Base-by-base conservation (phyloP, 768 basidiomycete species). In the Phallus indusiatus region DNA sequence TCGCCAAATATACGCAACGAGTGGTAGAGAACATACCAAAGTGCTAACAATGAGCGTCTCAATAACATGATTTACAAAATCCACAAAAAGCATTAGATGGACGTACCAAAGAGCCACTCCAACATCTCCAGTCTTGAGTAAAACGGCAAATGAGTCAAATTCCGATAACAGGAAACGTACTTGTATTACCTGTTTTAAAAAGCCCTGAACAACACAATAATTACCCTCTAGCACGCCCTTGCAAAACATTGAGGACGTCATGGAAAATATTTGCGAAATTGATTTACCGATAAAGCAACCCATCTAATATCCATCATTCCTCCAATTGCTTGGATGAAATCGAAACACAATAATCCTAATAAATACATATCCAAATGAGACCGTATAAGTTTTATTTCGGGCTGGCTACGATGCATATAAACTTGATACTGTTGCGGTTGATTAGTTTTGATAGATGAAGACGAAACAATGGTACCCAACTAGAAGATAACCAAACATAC, bases 111-210 rank as follows among this genome's bases (percentile, higher is more conserved):
- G 60, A 28, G 75, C 74, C 14, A 74, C 73, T 6, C 73, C 73
- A 14, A 75, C 74, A 60, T 76, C 74, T 2, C 75, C 75, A 33
- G 72, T 64, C 53, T 76, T 70, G 56, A 74, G 72, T 60, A 74
- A 63, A 6, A 71, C 65, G 36, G 33, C 22, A 5, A 22, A 22
- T 21, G 36, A 55, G 21, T 14, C 47, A 20, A 24, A 24, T 53
- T 54, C 33, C 18, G 42, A 7, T 18, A 9, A 46, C 20, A 22
- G 55, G 42, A 54, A 10, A 11, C 59, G 12, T 34, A 17, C 20
- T 21, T 55, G 12, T 34, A 17, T 33, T 21, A 58, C 24, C 18
- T 58, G 56, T 36, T 62, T 48, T 14, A 57, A 24, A 10, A 37
- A 60, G 70, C 74, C 74, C 68, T 75, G 74, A 3, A 68, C 66